These are phyloP conservation scores for Umbelopsis sp. DNA, from an alignment of 192 early-diverging fungal genomes.

Conservation along the genomic window DNA sequence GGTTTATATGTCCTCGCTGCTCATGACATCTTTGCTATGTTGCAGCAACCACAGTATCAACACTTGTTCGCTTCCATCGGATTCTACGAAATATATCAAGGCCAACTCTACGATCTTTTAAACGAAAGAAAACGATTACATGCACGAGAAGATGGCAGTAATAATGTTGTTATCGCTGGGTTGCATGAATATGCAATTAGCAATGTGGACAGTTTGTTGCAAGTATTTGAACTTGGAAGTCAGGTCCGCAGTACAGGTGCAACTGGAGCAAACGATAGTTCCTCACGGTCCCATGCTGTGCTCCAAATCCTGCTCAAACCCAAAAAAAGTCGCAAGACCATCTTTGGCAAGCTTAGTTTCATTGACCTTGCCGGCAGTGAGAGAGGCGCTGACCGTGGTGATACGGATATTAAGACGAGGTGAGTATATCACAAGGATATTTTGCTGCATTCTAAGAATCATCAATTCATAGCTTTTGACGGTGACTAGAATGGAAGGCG, in stretches of 20 bases:
- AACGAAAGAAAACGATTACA: constrained; percentile 88
- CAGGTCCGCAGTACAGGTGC: constrained; percentile 87
- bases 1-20: constrained; percentile 95
- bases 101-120: constrained; percentile 92
- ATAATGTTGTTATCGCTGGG: constrained; percentile 91
- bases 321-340: constrained; percentile 52
- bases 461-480: not conserved
- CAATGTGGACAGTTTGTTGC: constrained; percentile 83
- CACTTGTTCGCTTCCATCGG: constrained; percentile 84
- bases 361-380: constrained; percentile 98
- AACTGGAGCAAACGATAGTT: constrained; percentile 94
- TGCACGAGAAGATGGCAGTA: constrained; percentile 95
- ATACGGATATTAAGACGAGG: constrained; percentile 89
- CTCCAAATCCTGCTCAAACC: constrained; percentile 89
- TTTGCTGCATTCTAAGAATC: not conserved
- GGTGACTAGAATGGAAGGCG: constrained; percentile 82
- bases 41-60: constrained; percentile 66
- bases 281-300: constrained; percentile 96
- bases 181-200: constrained; percentile 86
- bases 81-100: constrained; percentile 98
- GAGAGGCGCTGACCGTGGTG: constrained; percentile 95
- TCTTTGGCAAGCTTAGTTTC: constrained; percentile 88
- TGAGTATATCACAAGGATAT: constrained; percentile 26
- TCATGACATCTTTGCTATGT: constrained; percentile 83
- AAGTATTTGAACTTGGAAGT: constrained; percentile 93